These are phyloP conservation scores for Annulohypoxylon bovei DNA, from an alignment of 495 filamentous ascomycete genomes.

Conservation along the genomic window DNA sequence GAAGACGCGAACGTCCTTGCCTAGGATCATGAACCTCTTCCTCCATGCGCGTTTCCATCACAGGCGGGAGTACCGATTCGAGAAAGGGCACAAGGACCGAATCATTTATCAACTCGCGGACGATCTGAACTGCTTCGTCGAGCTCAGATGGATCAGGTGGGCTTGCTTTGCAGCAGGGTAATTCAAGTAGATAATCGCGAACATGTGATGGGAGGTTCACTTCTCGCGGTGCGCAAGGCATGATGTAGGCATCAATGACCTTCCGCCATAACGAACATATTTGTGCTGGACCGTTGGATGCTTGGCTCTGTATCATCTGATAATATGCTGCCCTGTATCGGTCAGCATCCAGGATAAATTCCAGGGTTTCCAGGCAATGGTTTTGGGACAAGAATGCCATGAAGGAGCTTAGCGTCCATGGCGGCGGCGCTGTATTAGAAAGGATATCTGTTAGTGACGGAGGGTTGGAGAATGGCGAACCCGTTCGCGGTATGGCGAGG, in stretches of 20 bases:
- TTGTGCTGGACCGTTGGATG: slow-evolving; percentile 68
- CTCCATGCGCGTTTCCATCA: slow-evolving; percentile 43
- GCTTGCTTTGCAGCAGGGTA: slow-evolving; percentile 62
- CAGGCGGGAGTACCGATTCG: slow-evolving; percentile 63
- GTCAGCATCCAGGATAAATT: slow-evolving; percentile 95
- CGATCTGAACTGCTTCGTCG: slow-evolving; percentile 88
- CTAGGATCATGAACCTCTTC: slow-evolving; percentile 51
- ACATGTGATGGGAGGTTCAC: slow-evolving; percentile 92
- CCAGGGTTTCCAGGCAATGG: slow-evolving; percentile 95
- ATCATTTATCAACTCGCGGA: slow-evolving; percentile 97
- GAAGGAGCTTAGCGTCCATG: slow-evolving; percentile 93
- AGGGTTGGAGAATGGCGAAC: slow-evolving; percentile 65
- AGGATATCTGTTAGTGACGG: slow-evolving; percentile 90
- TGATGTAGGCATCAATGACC: slow-evolving; percentile 77
- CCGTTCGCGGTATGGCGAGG: slow-evolving; percentile 53
- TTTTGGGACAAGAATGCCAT: slow-evolving; percentile 98
- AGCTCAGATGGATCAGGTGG: slow-evolving; percentile 83
- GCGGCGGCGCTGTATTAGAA: slow-evolving; percentile 83
- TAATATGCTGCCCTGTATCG: slow-evolving; percentile 83
- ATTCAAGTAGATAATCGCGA: slow-evolving; percentile 78
- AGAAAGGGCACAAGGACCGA: slow-evolving; percentile 88
- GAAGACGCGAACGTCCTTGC: slow-evolving; percentile 51
- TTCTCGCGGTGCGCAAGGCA: slow-evolving; percentile 82
- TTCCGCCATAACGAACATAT: slow-evolving; percentile 77
- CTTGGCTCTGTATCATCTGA: slow-evolving; percentile 34